Conservation (phyloP, 768 basidiomycete species). For the Coprinellus micaceus region DNA sequence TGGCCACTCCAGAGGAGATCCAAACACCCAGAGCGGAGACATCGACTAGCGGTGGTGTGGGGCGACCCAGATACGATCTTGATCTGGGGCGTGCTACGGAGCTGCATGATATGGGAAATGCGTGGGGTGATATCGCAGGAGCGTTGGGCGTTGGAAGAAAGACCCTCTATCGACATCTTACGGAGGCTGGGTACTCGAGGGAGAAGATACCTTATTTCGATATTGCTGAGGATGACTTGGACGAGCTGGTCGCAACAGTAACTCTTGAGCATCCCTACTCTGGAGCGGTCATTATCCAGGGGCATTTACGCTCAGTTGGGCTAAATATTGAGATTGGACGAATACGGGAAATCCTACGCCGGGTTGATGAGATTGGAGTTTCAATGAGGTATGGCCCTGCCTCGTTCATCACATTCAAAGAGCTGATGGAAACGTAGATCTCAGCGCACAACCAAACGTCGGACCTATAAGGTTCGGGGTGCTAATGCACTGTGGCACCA, state of each 20-base stretch:
- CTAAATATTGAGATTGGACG: constrained; percentile 22
- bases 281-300: constrained; percentile 25
- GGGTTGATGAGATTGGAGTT: constrained; percentile 29
- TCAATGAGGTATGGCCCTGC: constrained; percentile 15
- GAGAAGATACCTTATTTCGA: constrained; percentile 13
- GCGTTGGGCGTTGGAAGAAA: constrained; percentile 18
- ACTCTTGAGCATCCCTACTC: constrained; percentile 21
- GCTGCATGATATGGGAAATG: constrained; percentile 23
- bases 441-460: not conserved
- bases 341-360: constrained; percentile 21
- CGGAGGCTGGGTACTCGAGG: constrained; percentile 11
- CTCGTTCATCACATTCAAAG: no score
- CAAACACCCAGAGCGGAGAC: not conserved
- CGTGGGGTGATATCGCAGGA: constrained; percentile 20
- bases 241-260: constrained; percentile 16
- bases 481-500: constrained; percentile 33
- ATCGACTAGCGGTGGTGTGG: not conserved
- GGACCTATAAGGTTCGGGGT: constrained; percentile 27
- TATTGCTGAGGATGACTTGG: constrained; percentile 19
- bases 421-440: no score
- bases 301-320: constrained; percentile 22
- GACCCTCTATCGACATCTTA: constrained; percentile 21
- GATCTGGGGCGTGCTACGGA: constrained; percentile 18
- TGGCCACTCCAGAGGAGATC: not conserved
- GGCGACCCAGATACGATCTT: constrained; percentile 18